phyloP scores from a whole-genome alignment of 805 yeast species.

The Candida oleophila region DNA sequence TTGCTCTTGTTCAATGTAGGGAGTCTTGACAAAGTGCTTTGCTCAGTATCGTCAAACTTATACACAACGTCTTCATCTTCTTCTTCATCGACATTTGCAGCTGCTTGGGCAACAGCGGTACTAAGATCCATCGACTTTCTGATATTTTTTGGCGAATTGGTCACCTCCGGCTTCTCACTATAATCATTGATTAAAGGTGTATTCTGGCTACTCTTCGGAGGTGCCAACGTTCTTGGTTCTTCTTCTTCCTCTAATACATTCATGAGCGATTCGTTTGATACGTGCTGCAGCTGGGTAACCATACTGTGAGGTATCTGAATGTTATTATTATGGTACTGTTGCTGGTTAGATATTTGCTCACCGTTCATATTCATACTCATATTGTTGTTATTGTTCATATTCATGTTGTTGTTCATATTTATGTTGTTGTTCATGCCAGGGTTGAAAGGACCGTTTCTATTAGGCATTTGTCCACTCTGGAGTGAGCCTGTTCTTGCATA shows the following conservation, averaged over 20 bases:
- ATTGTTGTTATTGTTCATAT: constrained; percentile 14
- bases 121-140: constrained; percentile 2
- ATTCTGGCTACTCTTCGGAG: constrained; percentile 6
- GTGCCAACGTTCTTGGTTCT: constrained; percentile 11
- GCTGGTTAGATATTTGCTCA: constrained; percentile 4
- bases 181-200: constrained; percentile 3
- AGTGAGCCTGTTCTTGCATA: constrained; percentile 1
- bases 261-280: constrained; percentile 32
- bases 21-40: constrained; percentile 29
- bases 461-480: constrained; percentile 14
- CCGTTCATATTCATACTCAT: constrained; percentile 4
- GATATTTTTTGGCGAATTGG: constrained; percentile 2
- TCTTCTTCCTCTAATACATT: constrained; percentile 37
- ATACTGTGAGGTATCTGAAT: neutral
- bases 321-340: constrained; percentile 8
- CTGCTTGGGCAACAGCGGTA: neutral
- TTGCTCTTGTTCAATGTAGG: constrained; percentile 40
- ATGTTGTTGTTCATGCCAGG: constrained; percentile 2
- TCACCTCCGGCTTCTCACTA: neutral
- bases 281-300: constrained; percentile 4
- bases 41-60: constrained; percentile 28
- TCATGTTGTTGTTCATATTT: constrained; percentile 7
- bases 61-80: constrained; percentile 28
- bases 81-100: constrained; percentile 11
- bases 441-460: constrained; percentile 3